Evolutionary conservation across 1,284 basidiomycete species (phyloP), one percentile per base, ranked within the genome.

Genomic region (Cerrena zonata): DNA sequence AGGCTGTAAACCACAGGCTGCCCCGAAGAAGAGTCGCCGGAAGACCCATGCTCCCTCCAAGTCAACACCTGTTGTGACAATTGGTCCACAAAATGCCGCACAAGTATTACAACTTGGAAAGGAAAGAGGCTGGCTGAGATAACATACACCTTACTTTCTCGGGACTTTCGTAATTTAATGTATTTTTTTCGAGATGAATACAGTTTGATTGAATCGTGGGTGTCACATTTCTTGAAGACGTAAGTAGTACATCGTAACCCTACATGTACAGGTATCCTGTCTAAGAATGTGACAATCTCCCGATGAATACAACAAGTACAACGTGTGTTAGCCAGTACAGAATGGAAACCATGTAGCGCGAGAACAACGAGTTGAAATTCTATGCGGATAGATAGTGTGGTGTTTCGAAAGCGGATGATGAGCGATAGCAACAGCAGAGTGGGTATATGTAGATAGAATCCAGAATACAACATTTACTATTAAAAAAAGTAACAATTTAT

Each of bases 31-130:
- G 51, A 68, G 66, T n/a, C 65, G 69, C 47, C 62, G 69, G 55
- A 79, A 77, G 59, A 71, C 68, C 12, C 64, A 66, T 47, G 59
- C 63, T 1, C 47, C 61, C 4, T 34, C 51, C 13, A 59, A 58
- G 43, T 45, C 46, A 18, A 45, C 53, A 11, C 49, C 36, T 19
- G 38, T 50, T 7, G 7, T 15, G 30, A 7, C 15, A 38, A 52
- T 53, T 11, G 69, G 68, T 2, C 77, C 75, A 19, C 61, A 65
- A 45, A 75, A 74, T 55, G 80, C 80, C 15, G 72, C 70, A 1
- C 79, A 83, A 50, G 68, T 84, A 7, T 70, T 83, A 27, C 71
- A 61, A 23, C 75, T 79, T 56, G 81, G 73, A 11, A 65, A 71
- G 5, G 75, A 71, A 61, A 76, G 69, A 54, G 74, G 77, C 27